A percentile compares a stretch with the other conserved stretches of the same genome.
Evolutionary conservation across 257 asterid species (phyloP).

Genomic region (Catharanthus roseus): DNA sequence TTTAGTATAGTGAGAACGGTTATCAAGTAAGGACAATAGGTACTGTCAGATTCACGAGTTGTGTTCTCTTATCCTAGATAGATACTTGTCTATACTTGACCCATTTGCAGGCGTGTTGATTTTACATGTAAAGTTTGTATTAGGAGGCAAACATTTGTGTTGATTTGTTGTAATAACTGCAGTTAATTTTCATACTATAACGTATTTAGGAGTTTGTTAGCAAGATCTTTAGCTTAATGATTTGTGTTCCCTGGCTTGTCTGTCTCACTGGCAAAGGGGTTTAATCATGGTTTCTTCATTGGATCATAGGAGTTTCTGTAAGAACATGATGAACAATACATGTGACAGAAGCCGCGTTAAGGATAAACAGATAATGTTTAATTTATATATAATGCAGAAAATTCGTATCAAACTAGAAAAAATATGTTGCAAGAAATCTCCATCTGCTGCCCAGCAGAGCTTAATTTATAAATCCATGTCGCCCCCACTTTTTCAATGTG

Average conservation of each 20-base stretch:
- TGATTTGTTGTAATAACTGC: not conserved
- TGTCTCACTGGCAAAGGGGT: conserved; percentile 2
- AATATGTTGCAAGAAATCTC: not conserved
- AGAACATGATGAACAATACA: conserved; percentile 18
- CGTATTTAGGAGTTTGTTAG: not conserved
- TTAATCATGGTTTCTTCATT: not conserved
- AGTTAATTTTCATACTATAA: conserved; percentile 5
- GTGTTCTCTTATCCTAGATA: no score
- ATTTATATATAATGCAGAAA: conserved; percentile 5
- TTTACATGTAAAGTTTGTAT: not conserved
- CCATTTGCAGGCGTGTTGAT: no score
- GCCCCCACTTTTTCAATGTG: conserved; percentile 5
- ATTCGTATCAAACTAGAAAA: not conserved
- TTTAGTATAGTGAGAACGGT: no score
- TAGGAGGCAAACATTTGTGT: not conserved
- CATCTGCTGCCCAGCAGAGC: conserved; percentile 7
- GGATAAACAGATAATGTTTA: conserved; percentile 9
- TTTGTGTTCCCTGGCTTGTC: conserved; percentile 14
- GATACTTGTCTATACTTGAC: not conserved
- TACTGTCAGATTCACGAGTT: no score
- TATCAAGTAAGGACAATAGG: no score
- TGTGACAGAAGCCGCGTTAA: conserved; percentile 22
- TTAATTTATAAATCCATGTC: conserved; percentile 4
- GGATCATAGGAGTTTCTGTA: not conserved
- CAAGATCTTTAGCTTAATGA: not conserved